Base-by-base conservation (phyloP, 2,329 filamentous ascomycete genomes). In the Colletotrichum siamense region DNA sequence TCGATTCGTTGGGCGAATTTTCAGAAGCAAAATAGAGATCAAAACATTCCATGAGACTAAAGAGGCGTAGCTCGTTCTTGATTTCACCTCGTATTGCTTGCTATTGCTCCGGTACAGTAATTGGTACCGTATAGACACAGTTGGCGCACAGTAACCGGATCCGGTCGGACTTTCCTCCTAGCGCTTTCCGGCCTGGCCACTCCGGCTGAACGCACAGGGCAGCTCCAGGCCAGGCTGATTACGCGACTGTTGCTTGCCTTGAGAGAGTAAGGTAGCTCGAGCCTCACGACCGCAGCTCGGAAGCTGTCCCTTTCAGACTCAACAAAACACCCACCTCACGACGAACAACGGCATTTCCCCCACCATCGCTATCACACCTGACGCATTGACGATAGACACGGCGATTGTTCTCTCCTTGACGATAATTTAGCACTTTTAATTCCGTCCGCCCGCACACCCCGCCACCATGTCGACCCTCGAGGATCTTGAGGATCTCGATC, bases 401-500 rank as follows among this genome's bases (percentile, higher is more conserved):
- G 68, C 24, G 59, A 64, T 66, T 52, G 28, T 15, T 52, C 66
- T 44, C 28, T 39, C 32, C 30, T 71, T 28, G 34, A 63, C 12
- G 36, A 62, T 52, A 6, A 22, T 16, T 13, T 28, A 62, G 32
- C 24, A 61, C 57, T 30, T 52, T n/a, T 73, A 75, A 57, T 70
- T 65, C 61, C 57, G 67, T 55, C 26, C 68, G 52, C 13, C 18
- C 34, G 28, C 62, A 55, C 76, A 66, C 62, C 49, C 79, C 69
- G 62, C 81, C 83, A 89, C 78, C 84, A 98, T 98, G 95, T 96
- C 95, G 81, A 97, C 95, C 81, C 93, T 98, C 82, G 95, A 98
- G 89, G 95, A 98, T 88, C 94, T 98, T 83, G 95, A 98, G 84
- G 95, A 96, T 85, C 90, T 98, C 85, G 94, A 97, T 89, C 94